phyloP scores from a whole-genome alignment of 495 filamentous ascomycete species.

The Podospora fimiseda region DNA sequence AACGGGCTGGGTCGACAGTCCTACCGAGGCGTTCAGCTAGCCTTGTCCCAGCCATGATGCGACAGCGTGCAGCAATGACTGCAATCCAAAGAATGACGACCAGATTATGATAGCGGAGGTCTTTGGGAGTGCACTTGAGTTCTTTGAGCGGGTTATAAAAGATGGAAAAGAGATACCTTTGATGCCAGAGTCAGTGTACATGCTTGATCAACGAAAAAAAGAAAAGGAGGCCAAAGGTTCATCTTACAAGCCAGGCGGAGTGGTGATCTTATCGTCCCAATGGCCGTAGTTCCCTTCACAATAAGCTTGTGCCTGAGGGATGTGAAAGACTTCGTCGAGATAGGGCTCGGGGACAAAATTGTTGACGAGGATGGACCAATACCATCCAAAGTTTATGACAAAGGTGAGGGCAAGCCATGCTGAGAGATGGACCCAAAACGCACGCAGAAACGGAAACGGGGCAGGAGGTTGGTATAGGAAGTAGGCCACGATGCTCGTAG shows the following conservation, averaged over 20 bases:
- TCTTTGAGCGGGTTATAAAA: slow-evolving; percentile 27
- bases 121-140: slow-evolving; percentile 37
- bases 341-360: slow-evolving; percentile 70
- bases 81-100: slow-evolving; percentile 36
- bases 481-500: no score
- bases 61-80: slow-evolving; percentile 29
- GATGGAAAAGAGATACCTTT: slow-evolving; percentile 52
- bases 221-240: not conserved
- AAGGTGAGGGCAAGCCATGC: no score
- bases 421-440: no score
- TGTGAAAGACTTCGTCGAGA: slow-evolving; percentile 91
- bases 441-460: no score
- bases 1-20: not conserved
- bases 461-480: no score
- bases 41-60: slow-evolving; percentile 23
- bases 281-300: slow-evolving; percentile 63
- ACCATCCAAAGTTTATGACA: not conserved
- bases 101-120: slow-evolving; percentile 48
- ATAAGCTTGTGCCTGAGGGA: slow-evolving; percentile 85
- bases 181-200: not conserved
- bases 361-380: slow-evolving; percentile 36
- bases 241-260: slow-evolving; percentile 77
- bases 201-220: not conserved
- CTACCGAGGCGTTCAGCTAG: slow-evolving; percentile 6
- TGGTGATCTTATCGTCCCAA: slow-evolving; percentile 97